Base-by-base conservation (phyloP, 257 asterid species). In the Knoxia roxburghii region DNA sequence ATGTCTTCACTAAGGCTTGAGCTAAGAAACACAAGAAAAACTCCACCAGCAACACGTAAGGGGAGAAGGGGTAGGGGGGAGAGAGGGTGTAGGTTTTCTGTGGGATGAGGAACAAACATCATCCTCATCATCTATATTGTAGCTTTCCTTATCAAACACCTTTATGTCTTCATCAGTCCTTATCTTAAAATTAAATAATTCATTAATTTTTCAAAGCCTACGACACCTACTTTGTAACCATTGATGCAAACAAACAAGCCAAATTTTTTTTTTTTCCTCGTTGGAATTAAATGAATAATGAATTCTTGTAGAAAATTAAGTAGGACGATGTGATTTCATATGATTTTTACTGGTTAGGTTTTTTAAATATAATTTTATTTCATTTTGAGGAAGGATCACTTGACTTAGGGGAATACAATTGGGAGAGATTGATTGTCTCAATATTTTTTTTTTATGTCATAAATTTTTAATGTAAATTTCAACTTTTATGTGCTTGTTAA, bases 91-190 rank as follows among this genome's bases (percentile, higher is more conserved):
- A n/a, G 43, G 59, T 52, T 65, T 26, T 40, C 45, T 48, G 66
- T 60, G 49, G 51, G 27, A 45, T 20, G 49, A 63, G 27, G 20
- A 26, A 56, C 64, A 68, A 23, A 17, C 73, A 76, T 81, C 72
- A 75, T 81, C 66, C 68, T 9, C 65, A 70, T 29, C 62, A 57
- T 57, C 9, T 9, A 37, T 37, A 57, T 57, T 61, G 30, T 50
- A 74, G 40, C 76, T 71, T 71, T 67, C 74, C 63, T 65, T 63
- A 64, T 80, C 72, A 68, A 72, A 58, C 65, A 76, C 46, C 77
- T 77, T 84, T 75, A 65, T 72, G 87, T 82, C 84, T 32, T 81
- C 68, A 71, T 84, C 84, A 56, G n/a, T 81, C 84, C 67, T 75
- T 21, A 55, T 83, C 77, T 35, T 35, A 2, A 41, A 37, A 61